Percentiles rank a stretch among this genome's conserved stretches.
Conservation (phyloP, 352 stramenopile species). For the Phytophthora foliorum region DNA sequence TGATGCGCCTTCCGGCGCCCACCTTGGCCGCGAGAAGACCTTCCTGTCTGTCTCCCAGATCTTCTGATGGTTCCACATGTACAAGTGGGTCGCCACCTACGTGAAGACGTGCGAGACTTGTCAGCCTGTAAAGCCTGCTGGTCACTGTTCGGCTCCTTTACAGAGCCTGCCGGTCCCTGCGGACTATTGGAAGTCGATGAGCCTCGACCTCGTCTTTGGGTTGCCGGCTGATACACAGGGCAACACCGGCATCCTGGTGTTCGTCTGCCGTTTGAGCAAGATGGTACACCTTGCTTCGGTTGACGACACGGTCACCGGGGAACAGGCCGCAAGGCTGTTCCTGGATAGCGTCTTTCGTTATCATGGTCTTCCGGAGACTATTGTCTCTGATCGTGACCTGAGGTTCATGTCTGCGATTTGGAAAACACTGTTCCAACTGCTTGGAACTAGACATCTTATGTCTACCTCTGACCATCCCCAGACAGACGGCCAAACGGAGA, state of each 20-base stretch:
- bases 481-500: conserved; percentile 38
- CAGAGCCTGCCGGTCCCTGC: conserved; percentile 19
- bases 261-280: conserved; percentile 46
- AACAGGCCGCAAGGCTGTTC: conserved; percentile 29
- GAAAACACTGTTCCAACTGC: conserved; percentile 15
- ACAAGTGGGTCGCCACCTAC: not conserved
- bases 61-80: not conserved
- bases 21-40: too few relatives aligned
- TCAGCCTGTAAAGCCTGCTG: conserved; percentile 21
- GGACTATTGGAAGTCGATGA: conserved; percentile 40
- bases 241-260: conserved; percentile 31
- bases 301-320: conserved; percentile 1
- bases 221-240: conserved; percentile 16
- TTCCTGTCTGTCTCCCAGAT: too few relatives aligned
- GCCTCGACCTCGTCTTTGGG: conserved; percentile 36
- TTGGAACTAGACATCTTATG: conserved; percentile 31
- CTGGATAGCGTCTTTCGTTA: conserved; percentile 33
- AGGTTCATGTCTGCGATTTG: conserved; percentile 28
- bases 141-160: not conserved
- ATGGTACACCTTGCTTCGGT: conserved; percentile 34
- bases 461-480: conserved; percentile 32
- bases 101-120: conserved; percentile 20
- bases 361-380: too few relatives aligned
- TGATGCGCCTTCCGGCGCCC: too few relatives aligned
- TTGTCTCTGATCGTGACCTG: too few relatives aligned